A percentile compares a stretch with the other conserved stretches of the same genome.
Evolutionary conservation across 805 yeast species (phyloP).

Genomic region (Wickerhamomyces hampshirensis): DNA sequence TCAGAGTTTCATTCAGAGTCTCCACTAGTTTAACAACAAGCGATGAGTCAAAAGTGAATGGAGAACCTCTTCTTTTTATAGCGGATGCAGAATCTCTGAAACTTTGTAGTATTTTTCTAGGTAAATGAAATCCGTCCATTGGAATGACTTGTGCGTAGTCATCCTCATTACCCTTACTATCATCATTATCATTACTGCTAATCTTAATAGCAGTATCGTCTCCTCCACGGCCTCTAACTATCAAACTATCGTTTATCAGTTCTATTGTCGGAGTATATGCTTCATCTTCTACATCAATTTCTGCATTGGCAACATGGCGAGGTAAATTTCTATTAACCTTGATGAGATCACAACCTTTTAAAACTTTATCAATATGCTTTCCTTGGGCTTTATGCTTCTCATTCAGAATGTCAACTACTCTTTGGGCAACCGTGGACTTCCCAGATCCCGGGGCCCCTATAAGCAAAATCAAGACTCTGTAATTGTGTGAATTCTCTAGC

Average conservation of each 20-base stretch:
- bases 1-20: constrained; percentile 13
- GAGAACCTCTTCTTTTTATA: constrained; percentile 70
- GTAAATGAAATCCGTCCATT: constrained; percentile 78
- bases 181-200: neutral
- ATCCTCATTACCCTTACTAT: neutral
- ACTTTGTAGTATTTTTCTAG: constrained; percentile 40
- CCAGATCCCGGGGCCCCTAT: constrained; percentile 88
- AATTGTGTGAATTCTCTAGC: constrained; percentile 24
- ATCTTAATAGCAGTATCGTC: constrained; percentile 21
- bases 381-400: constrained; percentile 20
- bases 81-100: constrained; percentile 57
- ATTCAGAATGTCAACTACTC: constrained; percentile 40
- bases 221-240: constrained; percentile 24
- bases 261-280: constrained; percentile 13
- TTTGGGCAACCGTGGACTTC: constrained; percentile 60
- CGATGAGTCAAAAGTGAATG: constrained; percentile 69
- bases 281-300: constrained; percentile 18
- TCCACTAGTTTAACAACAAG: constrained; percentile 10
- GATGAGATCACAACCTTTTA: constrained; percentile 4
- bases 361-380: neutral
- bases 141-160: constrained; percentile 46
- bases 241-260: constrained; percentile 1
- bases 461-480: constrained; percentile 52
- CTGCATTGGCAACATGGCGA: constrained; percentile 1
- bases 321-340: constrained; percentile 10